Evolutionary conservation across 108 stramenopile species (phyloP), one percentile per base, ranked within the genome.

Genomic region (Chaetoceros muelleri): DNA sequence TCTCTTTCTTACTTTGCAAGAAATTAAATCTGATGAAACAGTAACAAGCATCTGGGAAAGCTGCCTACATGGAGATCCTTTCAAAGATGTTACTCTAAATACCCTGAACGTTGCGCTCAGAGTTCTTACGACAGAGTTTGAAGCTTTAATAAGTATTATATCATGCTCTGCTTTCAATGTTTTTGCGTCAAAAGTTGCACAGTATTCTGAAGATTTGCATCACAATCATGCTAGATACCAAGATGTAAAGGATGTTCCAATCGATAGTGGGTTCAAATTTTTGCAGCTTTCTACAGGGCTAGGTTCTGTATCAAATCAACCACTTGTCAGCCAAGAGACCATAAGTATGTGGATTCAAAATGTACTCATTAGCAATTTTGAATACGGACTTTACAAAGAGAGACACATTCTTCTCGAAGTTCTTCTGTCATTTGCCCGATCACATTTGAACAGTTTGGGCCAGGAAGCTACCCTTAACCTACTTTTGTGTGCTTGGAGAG

Each of bases 331-430:
- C 34, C 13, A 10, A 40, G 34, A 40, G 13, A 10, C 8, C 13
- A 5, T 40, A 5, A 40, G 8, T 13, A 13, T 10, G 13, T 40
- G 34, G 34, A 13, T 40, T 10, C 5, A 40, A 5, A 40, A 10
- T 40, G 13, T 40, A 13, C 34, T 40, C 8, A 13, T 5, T 10
- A 5, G 13, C 13, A 5, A 5, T 10, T 10, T 40, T 40, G 34
- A 40, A 13, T 40, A 40, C 13, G 34, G 34, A 10, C 5, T 40
- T 13, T 40, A 10, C 34, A 40, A 5, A 40, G 13, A 40, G 8
- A 40, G 34, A 21, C 22, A 49, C 48, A 49, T 49, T n/a, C 18
- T 49, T 7, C 48, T 49, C 18, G 48, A 49, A 7, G 48, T 49
- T 24, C n/a, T 49, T 5, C 48, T 49, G 5, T 23, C 48, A 7